These are phyloP conservation scores for Gliomastix tumulicola DNA, from an alignment of 2,329 filamentous ascomycete genomes.

Conservation along the genomic window DNA sequence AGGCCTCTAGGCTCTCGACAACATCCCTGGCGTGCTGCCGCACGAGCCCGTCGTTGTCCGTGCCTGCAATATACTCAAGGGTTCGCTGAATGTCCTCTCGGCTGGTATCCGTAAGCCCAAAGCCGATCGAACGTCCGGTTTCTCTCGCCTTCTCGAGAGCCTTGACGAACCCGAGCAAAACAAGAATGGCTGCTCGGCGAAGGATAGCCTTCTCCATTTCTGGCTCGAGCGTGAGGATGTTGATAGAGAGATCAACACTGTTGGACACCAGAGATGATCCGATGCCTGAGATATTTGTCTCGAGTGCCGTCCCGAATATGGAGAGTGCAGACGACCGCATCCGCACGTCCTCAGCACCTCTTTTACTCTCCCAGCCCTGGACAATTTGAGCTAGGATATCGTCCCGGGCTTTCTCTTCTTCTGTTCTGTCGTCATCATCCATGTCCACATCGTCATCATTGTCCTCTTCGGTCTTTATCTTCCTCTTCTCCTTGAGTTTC, in stretches of 20 bases:
- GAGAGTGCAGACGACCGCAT: slow-evolving; percentile 64
- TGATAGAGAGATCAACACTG: slow-evolving; percentile 55
- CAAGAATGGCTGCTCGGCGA: slow-evolving; percentile 57
- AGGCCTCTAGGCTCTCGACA: slow-evolving; percentile 59
- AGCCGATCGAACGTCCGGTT: slow-evolving; percentile 35
- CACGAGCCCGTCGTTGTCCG: slow-evolving; percentile 63
- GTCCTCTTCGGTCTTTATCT: slow-evolving; percentile 42
- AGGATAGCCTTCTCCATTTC: slow-evolving; percentile 56
- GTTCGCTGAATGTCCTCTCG: slow-evolving; percentile 55
- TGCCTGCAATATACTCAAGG: slow-evolving; percentile 54
- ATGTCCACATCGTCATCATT: slow-evolving; percentile 28
- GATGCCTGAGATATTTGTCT: slow-evolving; percentile 52
- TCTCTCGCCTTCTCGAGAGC: slow-evolving; percentile 49
- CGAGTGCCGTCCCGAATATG: slow-evolving; percentile 52
- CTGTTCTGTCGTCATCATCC: slow-evolving; percentile 38
- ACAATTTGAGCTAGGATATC: slow-evolving; percentile 53
- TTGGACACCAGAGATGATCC: slow-evolving; percentile 44
- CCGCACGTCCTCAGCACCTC: slow-evolving; percentile 61
- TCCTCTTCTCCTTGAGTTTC: slow-evolving; percentile 37
- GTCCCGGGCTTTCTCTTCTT: slow-evolving; percentile 35
- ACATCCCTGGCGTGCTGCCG: slow-evolving; percentile 59
- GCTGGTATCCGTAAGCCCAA: slow-evolving; percentile 47
- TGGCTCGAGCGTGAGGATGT: slow-evolving; percentile 56
- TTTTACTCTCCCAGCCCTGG: slow-evolving; percentile 59
- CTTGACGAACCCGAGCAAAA: slow-evolving; percentile 54